These are phyloP conservation scores for Pezicula radicicola DNA, from an alignment of 2,329 filamentous ascomycete species.

Conservation along the genomic window DNA sequence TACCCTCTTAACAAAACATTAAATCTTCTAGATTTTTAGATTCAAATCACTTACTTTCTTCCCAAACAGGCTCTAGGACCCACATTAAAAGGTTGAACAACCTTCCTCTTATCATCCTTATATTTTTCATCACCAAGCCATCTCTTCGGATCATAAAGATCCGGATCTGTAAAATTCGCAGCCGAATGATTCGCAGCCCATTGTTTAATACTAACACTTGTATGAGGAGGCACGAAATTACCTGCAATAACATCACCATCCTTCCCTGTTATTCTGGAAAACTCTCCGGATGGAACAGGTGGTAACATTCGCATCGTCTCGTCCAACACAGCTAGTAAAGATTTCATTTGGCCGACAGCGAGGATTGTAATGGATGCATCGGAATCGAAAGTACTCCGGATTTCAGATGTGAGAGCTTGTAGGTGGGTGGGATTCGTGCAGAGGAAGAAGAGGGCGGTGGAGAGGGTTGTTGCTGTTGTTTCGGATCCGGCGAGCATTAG, in stretches of 20 bases:
- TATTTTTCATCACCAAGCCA: slow-evolving; percentile 30
- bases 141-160: slow-evolving; percentile 1
- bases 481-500: slow-evolving; percentile 3
- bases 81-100: slow-evolving; percentile 6
- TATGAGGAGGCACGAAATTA: not conserved
- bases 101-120: slow-evolving; percentile 34
- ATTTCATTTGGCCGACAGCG: not conserved
- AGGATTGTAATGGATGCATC: not conserved
- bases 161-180: not conserved
- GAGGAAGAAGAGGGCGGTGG: not conserved
- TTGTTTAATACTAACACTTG: not conserved
- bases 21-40: too few relatives aligned
- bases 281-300: not conserved
- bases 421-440: not conserved
- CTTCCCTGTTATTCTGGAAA: not conserved
- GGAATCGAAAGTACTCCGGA: not conserved
- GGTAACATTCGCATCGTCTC: slow-evolving; percentile 2
- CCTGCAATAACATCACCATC: not conserved
- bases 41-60: not conserved
- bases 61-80: slow-evolving; percentile 10
- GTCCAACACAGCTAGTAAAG: slow-evolving; percentile 34
- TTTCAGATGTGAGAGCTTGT: not conserved
- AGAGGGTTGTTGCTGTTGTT: slow-evolving; percentile 1
- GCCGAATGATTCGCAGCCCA: not conserved
- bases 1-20: not conserved